Percentiles rank a stretch among this genome's conserved stretches.
Evolutionary conservation across 202 grass and related monocot species (phyloP).

Genomic region (Dendrocalamus latiflorus): DNA sequence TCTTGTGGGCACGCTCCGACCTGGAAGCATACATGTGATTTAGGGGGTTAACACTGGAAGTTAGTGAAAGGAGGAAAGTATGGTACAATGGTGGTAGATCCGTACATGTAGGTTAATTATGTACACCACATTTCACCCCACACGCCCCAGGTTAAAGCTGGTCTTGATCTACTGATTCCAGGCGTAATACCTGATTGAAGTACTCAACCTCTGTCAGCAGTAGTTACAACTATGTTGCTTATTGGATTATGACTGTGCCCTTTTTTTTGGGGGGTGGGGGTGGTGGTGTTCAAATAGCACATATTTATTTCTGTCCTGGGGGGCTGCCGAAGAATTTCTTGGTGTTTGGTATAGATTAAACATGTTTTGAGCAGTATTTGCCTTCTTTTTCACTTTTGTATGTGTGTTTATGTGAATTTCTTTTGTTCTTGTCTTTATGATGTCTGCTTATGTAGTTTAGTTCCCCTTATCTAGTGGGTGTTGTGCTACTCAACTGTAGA

Average conservation of each 20-base stretch:
- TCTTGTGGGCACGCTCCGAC: neutral
- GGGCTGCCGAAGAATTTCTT: neutral
- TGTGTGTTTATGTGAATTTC: neutral
- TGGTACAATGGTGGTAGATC: neutral
- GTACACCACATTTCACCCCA: neutral
- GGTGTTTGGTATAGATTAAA: neutral
- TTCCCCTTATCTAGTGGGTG: neutral
- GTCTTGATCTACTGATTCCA: neutral
- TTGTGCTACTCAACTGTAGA: neutral
- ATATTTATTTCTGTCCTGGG: neutral
- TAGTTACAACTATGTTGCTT: neutral
- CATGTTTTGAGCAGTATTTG: neutral
- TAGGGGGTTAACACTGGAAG: neutral
- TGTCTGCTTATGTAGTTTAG: neutral
- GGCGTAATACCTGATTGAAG: neutral
- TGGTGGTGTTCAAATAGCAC: neutral
- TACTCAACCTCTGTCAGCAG: neutral
- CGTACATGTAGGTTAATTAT: neutral
- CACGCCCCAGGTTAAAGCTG: neutral
- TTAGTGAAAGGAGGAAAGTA: neutral
- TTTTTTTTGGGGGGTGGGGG: neutral
- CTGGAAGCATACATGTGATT: conserved; percentile 22
- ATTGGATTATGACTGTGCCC: neutral
- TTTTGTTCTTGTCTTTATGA: neutral
- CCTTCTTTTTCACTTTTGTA: neutral